phyloP scores from a whole-genome alignment of 116 monocot species.

The Thalassia testudinum region DNA sequence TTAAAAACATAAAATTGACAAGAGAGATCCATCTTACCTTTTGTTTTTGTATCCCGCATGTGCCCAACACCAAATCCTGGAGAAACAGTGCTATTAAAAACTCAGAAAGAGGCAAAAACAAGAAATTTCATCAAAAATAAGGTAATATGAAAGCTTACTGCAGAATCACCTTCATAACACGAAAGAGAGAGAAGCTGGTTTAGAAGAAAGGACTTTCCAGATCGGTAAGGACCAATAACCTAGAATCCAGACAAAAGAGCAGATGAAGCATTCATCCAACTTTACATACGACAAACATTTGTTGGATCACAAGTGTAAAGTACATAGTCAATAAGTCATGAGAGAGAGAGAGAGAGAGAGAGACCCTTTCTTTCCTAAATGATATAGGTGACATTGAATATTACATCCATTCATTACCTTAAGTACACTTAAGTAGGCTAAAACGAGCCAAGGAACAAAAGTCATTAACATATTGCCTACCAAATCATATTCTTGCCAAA shows the following conservation, averaged over 20 bases:
- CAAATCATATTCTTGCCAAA: too few relatives aligned
- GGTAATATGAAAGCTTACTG: neutral
- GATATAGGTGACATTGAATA: too few relatives aligned
- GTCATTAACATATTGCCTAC: too few relatives aligned
- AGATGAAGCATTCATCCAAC: too few relatives aligned
- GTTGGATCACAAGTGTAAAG: too few relatives aligned
- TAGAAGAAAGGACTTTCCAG: constrained; percentile 97
- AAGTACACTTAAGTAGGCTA: too few relatives aligned
- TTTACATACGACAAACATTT: too few relatives aligned
- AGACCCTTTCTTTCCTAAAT: too few relatives aligned
- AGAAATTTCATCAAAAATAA: neutral
- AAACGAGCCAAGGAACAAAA: too few relatives aligned
- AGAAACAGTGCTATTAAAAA: constrained; percentile 5
- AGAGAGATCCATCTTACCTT: constrained; percentile 74
- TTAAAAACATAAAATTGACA: constrained; percentile 1
- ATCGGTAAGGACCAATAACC: constrained; percentile 99
- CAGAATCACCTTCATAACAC: constrained; percentile 80
- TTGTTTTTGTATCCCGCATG: constrained; percentile 99
- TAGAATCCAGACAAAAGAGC: constrained; percentile 5
- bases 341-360: too few relatives aligned
- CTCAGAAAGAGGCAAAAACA: neutral
- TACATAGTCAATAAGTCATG: too few relatives aligned
- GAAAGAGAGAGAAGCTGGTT: constrained; percentile 96
- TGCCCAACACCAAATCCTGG: constrained; percentile 99
- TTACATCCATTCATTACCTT: too few relatives aligned